Evolutionary conservation across 169 alveolate species (phyloP).

Genomic region (Amoebophrya sp.): DNA sequence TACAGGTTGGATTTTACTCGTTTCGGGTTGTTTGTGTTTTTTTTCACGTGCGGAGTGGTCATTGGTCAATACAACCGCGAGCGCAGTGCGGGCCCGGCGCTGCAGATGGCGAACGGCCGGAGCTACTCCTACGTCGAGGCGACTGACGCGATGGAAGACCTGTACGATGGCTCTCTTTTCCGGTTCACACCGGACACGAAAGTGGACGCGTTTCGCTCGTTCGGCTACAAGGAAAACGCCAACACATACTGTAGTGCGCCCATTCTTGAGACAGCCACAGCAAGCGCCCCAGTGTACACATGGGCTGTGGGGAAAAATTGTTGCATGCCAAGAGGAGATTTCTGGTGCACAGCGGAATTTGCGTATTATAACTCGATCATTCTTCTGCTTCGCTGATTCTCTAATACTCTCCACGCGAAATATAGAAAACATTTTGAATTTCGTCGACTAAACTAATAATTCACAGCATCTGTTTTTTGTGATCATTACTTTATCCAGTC

Average conservation of each 20-base stretch:
- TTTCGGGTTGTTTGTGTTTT: neutral
- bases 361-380: no score
- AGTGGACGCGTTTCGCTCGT: neutral
- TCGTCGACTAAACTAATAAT: no score
- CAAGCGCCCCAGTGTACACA: neutral
- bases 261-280: neutral
- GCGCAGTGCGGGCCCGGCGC: neutral
- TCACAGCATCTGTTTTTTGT: no score
- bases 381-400: no score
- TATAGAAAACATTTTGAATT: no score
- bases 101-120: neutral
- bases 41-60: neutral
- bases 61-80: neutral
- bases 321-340: neutral
- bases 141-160: neutral
- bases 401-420: no score
- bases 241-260: neutral
- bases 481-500: no score
- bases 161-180: neutral
- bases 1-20: neutral
- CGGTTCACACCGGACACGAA: neutral
- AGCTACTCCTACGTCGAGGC: neutral
- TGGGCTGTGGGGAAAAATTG: neutral
- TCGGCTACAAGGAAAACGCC: neutral
- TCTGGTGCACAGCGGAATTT: neutral